These are phyloP conservation scores for Malus hybrid DNA, from an alignment of 331 rosid species.

Conservation along the genomic window DNA sequence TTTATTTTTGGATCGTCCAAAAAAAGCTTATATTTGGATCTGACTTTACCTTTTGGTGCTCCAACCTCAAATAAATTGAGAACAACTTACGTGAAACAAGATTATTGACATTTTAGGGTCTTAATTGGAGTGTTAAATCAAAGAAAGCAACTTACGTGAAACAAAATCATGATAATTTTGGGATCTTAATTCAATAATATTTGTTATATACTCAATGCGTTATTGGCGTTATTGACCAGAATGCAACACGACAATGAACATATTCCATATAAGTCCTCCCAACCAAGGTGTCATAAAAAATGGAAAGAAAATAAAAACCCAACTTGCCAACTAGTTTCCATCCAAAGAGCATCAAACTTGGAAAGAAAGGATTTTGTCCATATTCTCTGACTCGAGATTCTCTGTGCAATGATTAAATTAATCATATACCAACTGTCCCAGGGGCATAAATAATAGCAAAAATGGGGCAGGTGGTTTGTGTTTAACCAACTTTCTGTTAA, in stretches of 20 bases:
- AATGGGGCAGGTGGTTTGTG: constrained; percentile 25
- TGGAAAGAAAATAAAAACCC: not conserved
- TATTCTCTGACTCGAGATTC: not conserved
- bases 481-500: constrained; percentile 1
- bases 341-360: not conserved
- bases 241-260: not conserved
- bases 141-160: too few species aligned
- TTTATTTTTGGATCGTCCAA: too few species aligned
- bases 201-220: too few species aligned
- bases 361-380: not conserved
- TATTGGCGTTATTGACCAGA: too few species aligned
- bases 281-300: not conserved
- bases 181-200: not conserved
- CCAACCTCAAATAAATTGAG: fast-evolving
- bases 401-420: constrained; percentile 20
- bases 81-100: too few species aligned
- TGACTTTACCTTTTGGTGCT: not conserved
- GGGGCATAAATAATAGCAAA: constrained; percentile 16
- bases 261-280: not conserved
- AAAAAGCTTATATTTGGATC: not conserved
- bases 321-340: not conserved
- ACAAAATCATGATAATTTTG: too few species aligned
- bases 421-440: constrained; percentile 31
- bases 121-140: too few species aligned
- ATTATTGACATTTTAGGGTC: too few species aligned